These are phyloP conservation scores for Taxillus chinensis DNA, from an alignment of 164 flowering plant genomes.

Conservation along the genomic window DNA sequence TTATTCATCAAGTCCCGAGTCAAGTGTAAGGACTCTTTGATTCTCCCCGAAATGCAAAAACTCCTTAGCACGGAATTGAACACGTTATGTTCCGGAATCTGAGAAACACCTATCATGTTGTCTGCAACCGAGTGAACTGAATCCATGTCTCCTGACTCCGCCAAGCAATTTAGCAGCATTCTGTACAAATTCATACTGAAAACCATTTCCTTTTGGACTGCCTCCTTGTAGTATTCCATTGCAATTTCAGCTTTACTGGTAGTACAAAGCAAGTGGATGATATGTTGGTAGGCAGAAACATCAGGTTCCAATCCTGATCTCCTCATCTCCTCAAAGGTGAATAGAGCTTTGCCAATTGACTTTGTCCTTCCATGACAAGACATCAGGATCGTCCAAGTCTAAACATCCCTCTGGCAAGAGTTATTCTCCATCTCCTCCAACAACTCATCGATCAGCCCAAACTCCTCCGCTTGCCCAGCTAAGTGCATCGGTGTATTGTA, in stretches of 20 bases:
- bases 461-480: slow-evolving; percentile 63
- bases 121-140: slow-evolving; percentile 38
- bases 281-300: slow-evolving; percentile 28
- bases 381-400: slow-evolving; percentile 74
- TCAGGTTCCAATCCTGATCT: slow-evolving; percentile 52
- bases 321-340: slow-evolving; percentile 52
- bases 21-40: slow-evolving; percentile 59
- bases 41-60: slow-evolving; percentile 57
- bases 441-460: slow-evolving; percentile 40
- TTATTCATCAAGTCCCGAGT: slow-evolving; percentile 43
- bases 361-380: slow-evolving; percentile 53
- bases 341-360: slow-evolving; percentile 43
- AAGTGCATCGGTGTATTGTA: slow-evolving; percentile 62
- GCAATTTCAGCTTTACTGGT: slow-evolving; percentile 62
- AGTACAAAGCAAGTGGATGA: slow-evolving; percentile 39
- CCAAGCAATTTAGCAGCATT: slow-evolving; percentile 39
- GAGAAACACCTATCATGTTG: slow-evolving; percentile 50
- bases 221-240: slow-evolving; percentile 67
- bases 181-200: slow-evolving; percentile 31
- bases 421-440: slow-evolving; percentile 51
- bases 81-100: slow-evolving; percentile 32
- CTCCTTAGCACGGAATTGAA: slow-evolving; percentile 41
- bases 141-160: slow-evolving; percentile 41
- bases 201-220: slow-evolving; percentile 35
- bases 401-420: slow-evolving; percentile 38